phyloP scores from a whole-genome alignment of 495 filamentous ascomycete species.

The Lophium mytilinum region DNA sequence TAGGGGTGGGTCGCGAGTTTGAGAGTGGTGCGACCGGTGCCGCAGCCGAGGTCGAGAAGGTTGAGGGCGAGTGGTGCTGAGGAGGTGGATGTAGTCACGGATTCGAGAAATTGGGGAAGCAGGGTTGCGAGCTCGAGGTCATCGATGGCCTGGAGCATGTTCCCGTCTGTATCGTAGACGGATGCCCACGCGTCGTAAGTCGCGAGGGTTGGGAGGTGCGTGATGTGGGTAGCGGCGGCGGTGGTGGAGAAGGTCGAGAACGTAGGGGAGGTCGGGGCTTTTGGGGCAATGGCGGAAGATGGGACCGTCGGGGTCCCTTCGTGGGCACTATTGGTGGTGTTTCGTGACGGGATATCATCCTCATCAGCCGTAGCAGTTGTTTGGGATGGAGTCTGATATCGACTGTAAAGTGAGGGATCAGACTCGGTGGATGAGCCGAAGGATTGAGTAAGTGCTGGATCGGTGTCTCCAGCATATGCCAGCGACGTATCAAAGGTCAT shows the following conservation, averaged over 20 bases:
- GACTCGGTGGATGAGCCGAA: conserved; percentile 22
- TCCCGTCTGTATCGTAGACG: conserved; percentile 65
- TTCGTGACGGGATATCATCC: background rate
- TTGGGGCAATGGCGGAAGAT: background rate
- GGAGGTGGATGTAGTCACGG: conserved; percentile 9
- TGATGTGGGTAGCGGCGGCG: conserved; percentile 18
- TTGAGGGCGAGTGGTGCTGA: conserved; percentile 28
- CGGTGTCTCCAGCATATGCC: conserved; percentile 11
- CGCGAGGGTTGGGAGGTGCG: conserved; percentile 32
- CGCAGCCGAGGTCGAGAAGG: conserved; percentile 57
- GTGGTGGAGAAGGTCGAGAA: background rate
- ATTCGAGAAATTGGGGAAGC: conserved; percentile 46
- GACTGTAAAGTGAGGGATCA: conserved; percentile 4
- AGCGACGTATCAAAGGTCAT: conserved; percentile 29
- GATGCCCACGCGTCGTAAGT: conserved; percentile 43
- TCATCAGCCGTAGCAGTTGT: background rate
- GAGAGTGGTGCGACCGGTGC: conserved; percentile 61
- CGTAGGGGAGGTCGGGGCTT: background rate
- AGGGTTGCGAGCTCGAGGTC: conserved; percentile 47
- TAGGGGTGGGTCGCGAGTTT: conserved; percentile 40
- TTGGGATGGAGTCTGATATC: too few relatives aligned
- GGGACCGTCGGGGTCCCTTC: background rate
- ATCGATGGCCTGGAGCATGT: conserved; percentile 65
- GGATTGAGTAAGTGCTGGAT: conserved; percentile 3
- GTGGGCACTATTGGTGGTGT: background rate